Percentiles rank a stretch among this genome's conserved stretches.
phyloP scores from a whole-genome alignment of 202 grass and related monocot species.

The Setaria viridis region DNA sequence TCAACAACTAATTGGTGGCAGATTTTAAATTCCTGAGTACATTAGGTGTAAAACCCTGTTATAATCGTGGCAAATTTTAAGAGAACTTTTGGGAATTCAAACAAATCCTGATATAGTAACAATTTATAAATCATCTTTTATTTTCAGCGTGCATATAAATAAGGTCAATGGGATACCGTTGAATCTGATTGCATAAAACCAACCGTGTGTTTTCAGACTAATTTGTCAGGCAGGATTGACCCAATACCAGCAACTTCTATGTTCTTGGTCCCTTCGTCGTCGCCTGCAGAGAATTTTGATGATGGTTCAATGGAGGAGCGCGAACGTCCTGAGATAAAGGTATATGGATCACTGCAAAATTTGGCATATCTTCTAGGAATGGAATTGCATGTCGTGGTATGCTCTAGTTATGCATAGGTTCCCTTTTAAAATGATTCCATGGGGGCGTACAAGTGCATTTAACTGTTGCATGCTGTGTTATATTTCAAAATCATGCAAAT shows the following conservation, averaged over 20 bases:
- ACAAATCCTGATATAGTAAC: neutral
- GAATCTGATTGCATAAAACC: neutral
- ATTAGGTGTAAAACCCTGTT: neutral
- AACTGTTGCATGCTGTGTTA: neutral
- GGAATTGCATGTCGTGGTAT: neutral
- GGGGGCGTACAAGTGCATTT: neutral
- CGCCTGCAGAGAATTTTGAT: slow-evolving; percentile 58
- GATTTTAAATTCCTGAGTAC: neutral
- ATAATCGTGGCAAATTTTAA: neutral
- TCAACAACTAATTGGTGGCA: neutral
- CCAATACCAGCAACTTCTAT: slow-evolving; percentile 24
- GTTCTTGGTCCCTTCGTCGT: slow-evolving; percentile 52
- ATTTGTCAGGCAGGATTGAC: slow-evolving; percentile 29
- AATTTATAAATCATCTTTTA: neutral
- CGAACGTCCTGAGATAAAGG: slow-evolving; percentile 39
- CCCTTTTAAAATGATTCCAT: neutral
- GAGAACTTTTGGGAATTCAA: neutral
- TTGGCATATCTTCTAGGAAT: slow-evolving; percentile 3
- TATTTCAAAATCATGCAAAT: neutral
- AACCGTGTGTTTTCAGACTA: slow-evolving; percentile 38
- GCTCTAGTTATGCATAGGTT: neutral
- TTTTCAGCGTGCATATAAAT: slow-evolving; percentile 4
- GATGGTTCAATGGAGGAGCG: slow-evolving; percentile 66
- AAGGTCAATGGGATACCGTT: neutral
- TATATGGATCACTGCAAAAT: slow-evolving; percentile 23